Conservation (phyloP, 2,329 filamentous ascomycete genomes). For the Teratosphaeria nubilosa region DNA sequence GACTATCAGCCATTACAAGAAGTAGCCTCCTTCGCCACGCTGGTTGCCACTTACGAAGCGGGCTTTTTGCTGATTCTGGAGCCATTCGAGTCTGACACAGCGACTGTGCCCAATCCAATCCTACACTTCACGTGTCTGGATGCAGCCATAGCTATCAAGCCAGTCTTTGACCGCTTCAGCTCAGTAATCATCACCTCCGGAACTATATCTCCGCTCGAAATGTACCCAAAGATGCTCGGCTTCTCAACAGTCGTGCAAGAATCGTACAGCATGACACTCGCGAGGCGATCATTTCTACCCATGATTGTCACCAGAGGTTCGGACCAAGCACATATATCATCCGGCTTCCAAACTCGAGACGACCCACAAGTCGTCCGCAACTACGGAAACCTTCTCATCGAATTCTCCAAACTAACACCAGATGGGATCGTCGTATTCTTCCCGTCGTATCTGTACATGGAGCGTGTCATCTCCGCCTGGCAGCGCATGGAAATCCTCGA, state of each 20-base stretch:
- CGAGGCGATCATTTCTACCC: constrained; percentile 85
- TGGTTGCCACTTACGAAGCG: constrained; percentile 93
- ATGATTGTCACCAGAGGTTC: constrained; percentile 96
- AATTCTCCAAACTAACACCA: constrained; percentile 91
- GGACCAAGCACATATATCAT: constrained; percentile 87
- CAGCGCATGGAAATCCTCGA: constrained; percentile 97
- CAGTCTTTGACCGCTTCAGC: constrained; percentile 93
- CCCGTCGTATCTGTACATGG: constrained; percentile 97
- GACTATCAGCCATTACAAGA: constrained; percentile 96
- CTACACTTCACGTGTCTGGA: constrained; percentile 95
- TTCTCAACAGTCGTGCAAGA: constrained; percentile 90
- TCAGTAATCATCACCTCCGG: constrained; percentile 98
- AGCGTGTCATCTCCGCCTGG: constrained; percentile 98
- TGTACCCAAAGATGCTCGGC: constrained; percentile 98
- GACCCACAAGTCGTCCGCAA: constrained; percentile 96
- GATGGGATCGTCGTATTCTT: constrained; percentile 99
- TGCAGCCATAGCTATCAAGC: constrained; percentile 94
- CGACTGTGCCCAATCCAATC: constrained; percentile 92
- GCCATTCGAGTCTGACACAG: constrained; percentile 89
- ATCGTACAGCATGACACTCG: constrained; percentile 94
- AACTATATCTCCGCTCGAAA: constrained; percentile 91
- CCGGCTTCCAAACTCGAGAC: constrained; percentile 88
- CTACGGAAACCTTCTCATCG: constrained; percentile 84
- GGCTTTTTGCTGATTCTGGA: constrained; percentile 95
- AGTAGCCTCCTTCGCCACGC: constrained; percentile 91